phyloP scores from a whole-genome alignment of 495 filamentous ascomycete species.

The Penicillium macrosclerotiorum region DNA sequence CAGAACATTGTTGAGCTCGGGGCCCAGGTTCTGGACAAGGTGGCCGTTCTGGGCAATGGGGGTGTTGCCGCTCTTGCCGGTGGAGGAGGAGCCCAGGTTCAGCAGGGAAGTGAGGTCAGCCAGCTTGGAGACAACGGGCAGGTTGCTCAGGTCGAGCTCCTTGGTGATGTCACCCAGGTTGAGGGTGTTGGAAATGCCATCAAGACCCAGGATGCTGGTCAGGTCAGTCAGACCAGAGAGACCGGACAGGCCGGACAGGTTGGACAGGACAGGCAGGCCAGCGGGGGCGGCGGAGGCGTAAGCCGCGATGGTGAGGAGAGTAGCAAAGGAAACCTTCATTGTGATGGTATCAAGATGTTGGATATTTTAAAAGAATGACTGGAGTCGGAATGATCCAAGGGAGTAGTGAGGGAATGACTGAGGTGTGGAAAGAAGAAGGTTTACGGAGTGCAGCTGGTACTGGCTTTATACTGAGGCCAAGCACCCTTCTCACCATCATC shows the following conservation, averaged over 20 bases:
- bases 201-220: conserved; percentile 5
- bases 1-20: conserved; percentile 29
- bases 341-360: conserved; percentile 22
- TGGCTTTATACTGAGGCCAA: conserved; percentile 21
- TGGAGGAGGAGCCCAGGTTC: conserved; percentile 9
- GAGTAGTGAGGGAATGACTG: conserved; percentile 29
- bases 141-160: conserved; percentile 18
- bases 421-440: conserved; percentile 15
- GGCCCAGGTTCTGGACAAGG: conserved; percentile 28
- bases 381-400: conserved; percentile 24
- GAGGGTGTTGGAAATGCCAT: conserved; percentile 15
- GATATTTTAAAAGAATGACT: conserved; percentile 33
- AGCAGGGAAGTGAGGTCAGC: conserved; percentile 23
- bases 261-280: not conserved
- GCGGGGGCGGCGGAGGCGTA: conserved; percentile 34
- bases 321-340: conserved; percentile 39
- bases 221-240: conserved; percentile 10
- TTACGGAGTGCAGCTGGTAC: conserved; percentile 10
- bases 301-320: conserved; percentile 33
- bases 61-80: conserved; percentile 2
- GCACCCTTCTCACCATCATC: not conserved
- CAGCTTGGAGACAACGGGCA: conserved; percentile 24
- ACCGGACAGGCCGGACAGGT: conserved; percentile 17
- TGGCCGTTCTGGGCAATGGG: conserved; percentile 23
- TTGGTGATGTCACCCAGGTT: conserved; percentile 21